Evolutionary conservation across 1,284 basidiomycete species (phyloP).

Genomic region (Ustilago esculenta): DNA sequence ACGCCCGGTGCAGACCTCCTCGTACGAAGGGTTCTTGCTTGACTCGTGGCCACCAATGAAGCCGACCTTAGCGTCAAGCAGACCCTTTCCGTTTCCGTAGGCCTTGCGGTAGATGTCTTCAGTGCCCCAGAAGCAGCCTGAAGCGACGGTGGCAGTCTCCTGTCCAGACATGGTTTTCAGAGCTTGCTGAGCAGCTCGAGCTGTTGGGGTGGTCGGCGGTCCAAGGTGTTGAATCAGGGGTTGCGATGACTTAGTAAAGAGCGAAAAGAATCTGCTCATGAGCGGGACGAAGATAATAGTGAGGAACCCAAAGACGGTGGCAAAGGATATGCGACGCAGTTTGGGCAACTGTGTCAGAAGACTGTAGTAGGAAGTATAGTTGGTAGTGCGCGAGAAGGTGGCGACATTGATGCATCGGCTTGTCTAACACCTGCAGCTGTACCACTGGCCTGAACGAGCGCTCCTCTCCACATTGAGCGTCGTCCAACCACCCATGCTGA

Average conservation of each 20-base stretch:
- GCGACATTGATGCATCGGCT: not conserved
- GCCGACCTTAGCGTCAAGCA: conserved; percentile 58
- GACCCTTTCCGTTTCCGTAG: conserved; percentile 62
- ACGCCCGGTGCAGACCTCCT: conserved; percentile 75
- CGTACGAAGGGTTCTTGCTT: conserved; percentile 72
- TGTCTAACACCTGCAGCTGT: conserved; percentile 1
- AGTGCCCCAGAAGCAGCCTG: conserved; percentile 66
- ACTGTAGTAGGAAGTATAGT: not conserved
- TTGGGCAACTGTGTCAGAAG: conserved; percentile 11
- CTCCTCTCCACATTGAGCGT: conserved; percentile 2
- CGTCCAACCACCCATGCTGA: not conserved
- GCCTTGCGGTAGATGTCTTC: conserved; percentile 64
- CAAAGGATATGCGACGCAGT: conserved; percentile 24
- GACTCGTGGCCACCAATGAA: conserved; percentile 61
- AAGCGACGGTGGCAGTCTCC: conserved; percentile 52
- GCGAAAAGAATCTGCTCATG: conserved; percentile 54
- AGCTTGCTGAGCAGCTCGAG: conserved; percentile 45
- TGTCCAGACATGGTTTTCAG: conserved; percentile 36
- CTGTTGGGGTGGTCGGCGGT: conserved; percentile 45
- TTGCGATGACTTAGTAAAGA: conserved; percentile 44
- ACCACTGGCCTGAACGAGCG: too few species aligned
- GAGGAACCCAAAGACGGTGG: conserved; percentile 11
- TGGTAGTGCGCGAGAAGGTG: not conserved
- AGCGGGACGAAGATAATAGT: conserved; percentile 23
- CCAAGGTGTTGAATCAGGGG: conserved; percentile 49